Evolutionary conservation across 139 green algal genomes (phyloP).

Genomic region (Auxenochlorella pyrenoidosa): DNA sequence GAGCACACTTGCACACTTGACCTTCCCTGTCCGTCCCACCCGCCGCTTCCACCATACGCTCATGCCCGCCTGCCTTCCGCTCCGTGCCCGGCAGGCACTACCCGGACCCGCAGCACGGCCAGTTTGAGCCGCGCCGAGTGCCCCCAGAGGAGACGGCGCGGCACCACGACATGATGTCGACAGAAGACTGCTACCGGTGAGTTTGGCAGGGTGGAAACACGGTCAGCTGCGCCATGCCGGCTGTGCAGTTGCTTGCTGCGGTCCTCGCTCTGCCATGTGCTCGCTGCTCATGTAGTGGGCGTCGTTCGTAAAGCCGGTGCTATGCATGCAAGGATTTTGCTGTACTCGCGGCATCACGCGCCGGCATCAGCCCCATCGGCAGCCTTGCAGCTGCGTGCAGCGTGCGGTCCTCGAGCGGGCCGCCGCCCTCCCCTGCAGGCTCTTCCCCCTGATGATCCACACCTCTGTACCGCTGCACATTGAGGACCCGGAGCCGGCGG

Average conservation of each 20-base stretch:
- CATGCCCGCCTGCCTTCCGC: background rate
- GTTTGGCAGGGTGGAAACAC: no score
- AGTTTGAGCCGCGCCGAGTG: background rate
- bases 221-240: no score
- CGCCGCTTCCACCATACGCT: background rate
- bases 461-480: conserved; percentile 21
- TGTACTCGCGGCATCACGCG: no score
- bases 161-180: conserved; percentile 19
- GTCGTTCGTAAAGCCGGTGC: no score
- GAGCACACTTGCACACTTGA: background rate
- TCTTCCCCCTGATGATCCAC: conserved; percentile 34
- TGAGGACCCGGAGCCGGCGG: conserved; percentile 27
- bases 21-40: background rate
- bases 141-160: background rate
- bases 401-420: no score
- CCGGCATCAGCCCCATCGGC: no score
- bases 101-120: background rate
- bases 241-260: no score
- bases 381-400: no score
- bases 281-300: no score
- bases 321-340: no score
- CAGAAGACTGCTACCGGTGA: background rate
- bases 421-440: background rate
- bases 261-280: no score
- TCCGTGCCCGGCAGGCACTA: background rate